phyloP scores from a whole-genome alignment of 202 grass and related monocot genomes.

The Thinopyrum obtusiflorum region DNA sequence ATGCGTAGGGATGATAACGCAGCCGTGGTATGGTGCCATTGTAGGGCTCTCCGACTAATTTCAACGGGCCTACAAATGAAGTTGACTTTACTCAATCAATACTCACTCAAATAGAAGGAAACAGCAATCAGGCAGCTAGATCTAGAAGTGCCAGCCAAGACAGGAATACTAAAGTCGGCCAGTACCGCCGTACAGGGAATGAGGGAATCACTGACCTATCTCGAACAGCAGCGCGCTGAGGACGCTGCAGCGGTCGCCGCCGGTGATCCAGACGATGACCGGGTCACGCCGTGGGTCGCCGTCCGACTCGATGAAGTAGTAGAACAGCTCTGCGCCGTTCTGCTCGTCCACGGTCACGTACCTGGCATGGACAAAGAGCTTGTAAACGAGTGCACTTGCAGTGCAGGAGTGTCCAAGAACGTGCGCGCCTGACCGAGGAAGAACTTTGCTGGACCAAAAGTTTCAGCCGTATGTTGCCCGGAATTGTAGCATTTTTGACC shows the following conservation, averaged over 20 bases:
- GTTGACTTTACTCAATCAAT: neutral
- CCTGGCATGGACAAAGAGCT: neutral
- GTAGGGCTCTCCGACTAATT: conserved; percentile 12
- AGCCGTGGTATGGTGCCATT: conserved; percentile 23
- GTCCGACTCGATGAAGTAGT: conserved; percentile 53
- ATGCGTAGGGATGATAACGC: conserved; percentile 19
- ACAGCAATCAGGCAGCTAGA: too few species aligned
- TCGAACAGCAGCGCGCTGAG: conserved; percentile 31
- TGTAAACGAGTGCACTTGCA: neutral
- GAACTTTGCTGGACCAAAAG: too few species aligned
- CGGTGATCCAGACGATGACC: conserved; percentile 40
- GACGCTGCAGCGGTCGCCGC: conserved; percentile 36
- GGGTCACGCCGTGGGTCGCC: conserved; percentile 24
- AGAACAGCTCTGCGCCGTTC: conserved; percentile 36
- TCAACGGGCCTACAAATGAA: conserved; percentile 17
- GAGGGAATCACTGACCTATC: conserved; percentile 24
- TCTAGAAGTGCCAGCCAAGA: too few species aligned
- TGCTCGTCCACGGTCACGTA: conserved; percentile 23
- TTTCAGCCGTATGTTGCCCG: too few species aligned
- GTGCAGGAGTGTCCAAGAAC: neutral
- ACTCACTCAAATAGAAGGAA: neutral
- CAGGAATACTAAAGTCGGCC: too few species aligned
- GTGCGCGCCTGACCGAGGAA: too few species aligned
- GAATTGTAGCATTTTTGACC: too few species aligned
- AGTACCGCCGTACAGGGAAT: neutral